Conservation (phyloP, 345 rosid species). For the Eucalyptus paniculata region DNA sequence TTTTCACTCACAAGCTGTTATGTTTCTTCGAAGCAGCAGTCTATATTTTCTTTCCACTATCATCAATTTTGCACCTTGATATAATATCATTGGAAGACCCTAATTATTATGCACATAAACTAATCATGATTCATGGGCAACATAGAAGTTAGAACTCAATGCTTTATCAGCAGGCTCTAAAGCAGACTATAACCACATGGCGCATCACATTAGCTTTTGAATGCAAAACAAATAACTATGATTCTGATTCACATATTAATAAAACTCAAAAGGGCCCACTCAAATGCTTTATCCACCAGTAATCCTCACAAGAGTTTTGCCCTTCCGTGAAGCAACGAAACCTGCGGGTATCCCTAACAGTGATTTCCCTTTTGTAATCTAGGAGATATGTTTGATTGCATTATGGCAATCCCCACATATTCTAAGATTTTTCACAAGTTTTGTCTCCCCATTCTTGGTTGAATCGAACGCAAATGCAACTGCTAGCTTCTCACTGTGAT, state of each 20-base stretch:
- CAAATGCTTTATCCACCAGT: constrained; percentile 37
- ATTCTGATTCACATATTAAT: neutral
- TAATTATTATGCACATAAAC: neutral
- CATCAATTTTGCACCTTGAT: neutral
- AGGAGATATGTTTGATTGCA: constrained; percentile 69
- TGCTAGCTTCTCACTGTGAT: constrained; percentile 88
- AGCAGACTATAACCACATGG: neutral
- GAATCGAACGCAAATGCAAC: constrained; percentile 76
- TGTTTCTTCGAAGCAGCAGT: neutral
- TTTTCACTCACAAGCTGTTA: neutral
- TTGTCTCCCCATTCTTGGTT: constrained; percentile 42
- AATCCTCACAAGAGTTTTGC: constrained; percentile 68
- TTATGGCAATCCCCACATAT: constrained; percentile 90
- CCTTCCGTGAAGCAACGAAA: constrained; percentile 72
- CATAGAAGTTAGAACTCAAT: neutral
- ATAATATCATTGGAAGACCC: neutral
- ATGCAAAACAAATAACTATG: neutral
- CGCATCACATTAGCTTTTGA: neutral
- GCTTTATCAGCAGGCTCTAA: neutral
- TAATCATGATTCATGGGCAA: neutral
- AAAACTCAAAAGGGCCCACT: neutral
- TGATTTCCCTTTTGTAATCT: constrained; percentile 47
- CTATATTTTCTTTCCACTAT: neutral
- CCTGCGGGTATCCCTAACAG: constrained; percentile 53
- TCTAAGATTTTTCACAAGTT: constrained; percentile 70